Evolutionary conservation across 768 basidiomycete species (phyloP), one percentile per base, ranked within the genome.

Genomic region (Coprinopsis cinerea): DNA sequence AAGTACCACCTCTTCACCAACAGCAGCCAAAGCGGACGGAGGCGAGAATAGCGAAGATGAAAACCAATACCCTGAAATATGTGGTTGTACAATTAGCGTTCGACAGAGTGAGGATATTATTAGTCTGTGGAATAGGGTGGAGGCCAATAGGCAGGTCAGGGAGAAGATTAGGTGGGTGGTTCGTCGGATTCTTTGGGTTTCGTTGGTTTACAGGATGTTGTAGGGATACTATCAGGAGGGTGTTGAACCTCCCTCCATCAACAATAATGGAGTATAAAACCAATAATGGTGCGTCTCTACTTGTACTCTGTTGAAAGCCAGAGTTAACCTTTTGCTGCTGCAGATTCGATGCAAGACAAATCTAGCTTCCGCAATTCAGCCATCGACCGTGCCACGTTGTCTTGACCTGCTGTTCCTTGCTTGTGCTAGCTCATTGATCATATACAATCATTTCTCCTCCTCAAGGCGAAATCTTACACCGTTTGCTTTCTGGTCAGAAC

Each of bases 261-360:
- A 94, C 92, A 1, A 77, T 84, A 53, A 88, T 95, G 82, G 93
- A 97, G 64, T 97, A 96, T 67, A 94, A 95, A 64, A 87, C 91
- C 9, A 95, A 95, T 66, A 92, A 87, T 53, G 89, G 89, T 86
- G 50, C 36, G 76, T 54, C 14, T 5, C 17, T 14, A n/a, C 26
- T 48, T 13, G 20, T 18, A 43, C 42, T 32, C 18, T 39, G 23
- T 47, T 5, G 23, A 37, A 15, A 28, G 14, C 41, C 41, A n/a
- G n/a, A n/a, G n/a, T n/a, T 52, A 48, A 41, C 56, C 59, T 46
- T 44, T 36, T 14, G 48, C n/a, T n/a, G n/a, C n/a, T 11, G 44
- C 58, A 92, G 89, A 92, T 67, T 92, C 89, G 42, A 85, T 92
- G 79, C 87, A 88, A 58, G 90, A 91, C 69, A 88, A 82, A 58